Percentiles rank a stretch among this genome's conserved stretches.
phyloP scores from a whole-genome alignment of 2,329 filamentous ascomycete genomes.

The Cladosporium phlei region DNA sequence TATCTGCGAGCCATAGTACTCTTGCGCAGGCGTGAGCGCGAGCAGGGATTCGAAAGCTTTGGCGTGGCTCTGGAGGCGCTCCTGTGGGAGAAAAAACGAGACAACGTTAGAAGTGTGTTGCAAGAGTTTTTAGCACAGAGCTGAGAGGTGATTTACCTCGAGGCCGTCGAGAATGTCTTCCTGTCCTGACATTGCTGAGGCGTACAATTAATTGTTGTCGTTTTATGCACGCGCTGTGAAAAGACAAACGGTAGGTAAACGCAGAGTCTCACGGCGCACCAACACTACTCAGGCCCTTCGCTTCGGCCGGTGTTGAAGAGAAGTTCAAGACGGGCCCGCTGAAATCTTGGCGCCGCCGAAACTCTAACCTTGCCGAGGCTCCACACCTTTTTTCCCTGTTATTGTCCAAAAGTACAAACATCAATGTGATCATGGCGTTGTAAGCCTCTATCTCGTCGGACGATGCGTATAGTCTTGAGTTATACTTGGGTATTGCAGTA shows the following conservation, averaged over 20 bases:
- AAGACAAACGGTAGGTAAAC: background rate
- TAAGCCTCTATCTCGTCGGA: too few species aligned
- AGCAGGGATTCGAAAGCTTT: constrained; percentile 82
- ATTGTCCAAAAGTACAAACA: too few species aligned
- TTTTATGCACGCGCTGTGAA: too few species aligned
- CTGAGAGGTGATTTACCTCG: constrained; percentile 31
- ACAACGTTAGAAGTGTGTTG: constrained; percentile 9
- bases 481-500: too few species aligned
- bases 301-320: constrained; percentile 14
- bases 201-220: too few species aligned
- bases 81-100: constrained; percentile 34
- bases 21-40: constrained; percentile 82
- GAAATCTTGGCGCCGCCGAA: constrained; percentile 11
- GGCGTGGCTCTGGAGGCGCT: constrained; percentile 53
- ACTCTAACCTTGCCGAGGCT: constrained; percentile 11
- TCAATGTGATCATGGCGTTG: too few species aligned
- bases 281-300: too few species aligned
- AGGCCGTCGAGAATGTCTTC: constrained; percentile 22
- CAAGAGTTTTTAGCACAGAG: background rate
- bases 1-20: constrained; percentile 61
- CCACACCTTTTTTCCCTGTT: constrained; percentile 4
- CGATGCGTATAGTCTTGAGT: too few species aligned
- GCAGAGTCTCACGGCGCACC: background rate
- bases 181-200: constrained; percentile 18
- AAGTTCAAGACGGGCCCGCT: constrained; percentile 1